Base-by-base conservation (phyloP, 306 rosid species). In the Senna tora region DNA sequence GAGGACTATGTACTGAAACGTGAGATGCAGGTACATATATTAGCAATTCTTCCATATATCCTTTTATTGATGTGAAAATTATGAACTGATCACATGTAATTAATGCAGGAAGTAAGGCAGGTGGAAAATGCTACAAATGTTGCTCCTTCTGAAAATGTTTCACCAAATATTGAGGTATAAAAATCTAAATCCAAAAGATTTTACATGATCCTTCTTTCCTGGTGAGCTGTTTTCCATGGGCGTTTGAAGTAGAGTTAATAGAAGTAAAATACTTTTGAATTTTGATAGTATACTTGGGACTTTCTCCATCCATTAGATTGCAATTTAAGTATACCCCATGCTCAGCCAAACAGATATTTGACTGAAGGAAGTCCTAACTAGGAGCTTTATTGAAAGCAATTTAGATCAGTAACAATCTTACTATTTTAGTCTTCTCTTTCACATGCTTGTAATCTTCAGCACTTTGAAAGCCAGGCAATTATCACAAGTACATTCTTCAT, bases 1-100 rank as follows among this genome's bases (percentile, higher is more conserved):
- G 90, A 90, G 79, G 87, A 90, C 82, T 86, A 90, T 78, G 88
- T 85, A 41, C 81, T 80, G 46, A 87, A 80, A 81, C 57, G 2
- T 76, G 89, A 87, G 73, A 78, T 69, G 67, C 87, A 58, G 75
- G 96, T 85, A 77, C 76, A 13, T 49, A 38, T 52, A 46, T 62
- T 36, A 22, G 61, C 50, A 60, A 39, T 63, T 60, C 32, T 43
- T 42, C 28, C 25, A 54, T 47, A 42, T 57, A 56, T 73, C 32
- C 17, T 20, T 58, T 9, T 67, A 3, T 49, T 63, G 13, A 53
- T 22, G 68, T 65, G 33, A 49, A 42, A 80, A 59, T 39, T 66
- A 11, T 61, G 34, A 52, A 64, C 74, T 75, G 70, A 75, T 60
- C 64, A 15, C 21, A 70, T 69, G 64, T 50, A 71, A 77, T 77